Conservation (phyloP, 2,329 filamentous ascomycete species). For the Neonectria coccinea region DNA sequence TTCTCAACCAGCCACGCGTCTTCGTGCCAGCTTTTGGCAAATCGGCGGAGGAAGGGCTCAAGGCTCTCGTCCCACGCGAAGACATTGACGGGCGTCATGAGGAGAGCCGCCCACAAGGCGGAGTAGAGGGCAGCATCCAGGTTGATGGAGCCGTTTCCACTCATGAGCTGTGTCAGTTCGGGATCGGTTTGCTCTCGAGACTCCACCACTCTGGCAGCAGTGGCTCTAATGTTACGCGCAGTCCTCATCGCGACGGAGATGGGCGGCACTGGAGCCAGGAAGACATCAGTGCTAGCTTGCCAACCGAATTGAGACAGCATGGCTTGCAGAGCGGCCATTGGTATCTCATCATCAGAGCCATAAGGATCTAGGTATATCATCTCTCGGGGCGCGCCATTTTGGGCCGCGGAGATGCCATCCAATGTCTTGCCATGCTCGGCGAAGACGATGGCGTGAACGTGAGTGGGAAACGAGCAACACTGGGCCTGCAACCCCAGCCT, state of each 20-base stretch:
- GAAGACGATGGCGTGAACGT: conserved; percentile 84
- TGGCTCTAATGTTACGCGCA: conserved; percentile 80
- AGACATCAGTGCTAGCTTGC: conserved; percentile 57
- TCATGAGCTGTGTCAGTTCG: conserved; percentile 51
- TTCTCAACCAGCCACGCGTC: conserved; percentile 79
- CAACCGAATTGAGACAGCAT: conserved; percentile 66
- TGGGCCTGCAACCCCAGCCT: conserved; percentile 80
- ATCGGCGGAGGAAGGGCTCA: conserved; percentile 69
- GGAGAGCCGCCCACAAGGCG: conserved; percentile 76
- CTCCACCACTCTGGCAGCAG: conserved; percentile 57
- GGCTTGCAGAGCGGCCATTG: conserved; percentile 66
- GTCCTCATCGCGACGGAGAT: conserved; percentile 79
- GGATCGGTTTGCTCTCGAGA: conserved; percentile 45
- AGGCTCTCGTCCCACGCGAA: conserved; percentile 71
- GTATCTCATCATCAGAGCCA: conserved; percentile 74
- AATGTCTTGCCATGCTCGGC: conserved; percentile 70
- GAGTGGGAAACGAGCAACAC: conserved; percentile 84
- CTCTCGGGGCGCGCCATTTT: conserved; percentile 52
- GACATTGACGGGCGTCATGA: conserved; percentile 62
- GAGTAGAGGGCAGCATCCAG: conserved; percentile 74
- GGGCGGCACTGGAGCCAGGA: conserved; percentile 73
- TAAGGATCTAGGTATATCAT: conserved; percentile 89
- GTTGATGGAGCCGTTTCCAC: conserved; percentile 56
- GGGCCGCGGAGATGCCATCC: conserved; percentile 59
- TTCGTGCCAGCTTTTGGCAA: conserved; percentile 60